Conservation (phyloP, 345 rosid genomes). For the Zanthoxylum bungeanum region DNA sequence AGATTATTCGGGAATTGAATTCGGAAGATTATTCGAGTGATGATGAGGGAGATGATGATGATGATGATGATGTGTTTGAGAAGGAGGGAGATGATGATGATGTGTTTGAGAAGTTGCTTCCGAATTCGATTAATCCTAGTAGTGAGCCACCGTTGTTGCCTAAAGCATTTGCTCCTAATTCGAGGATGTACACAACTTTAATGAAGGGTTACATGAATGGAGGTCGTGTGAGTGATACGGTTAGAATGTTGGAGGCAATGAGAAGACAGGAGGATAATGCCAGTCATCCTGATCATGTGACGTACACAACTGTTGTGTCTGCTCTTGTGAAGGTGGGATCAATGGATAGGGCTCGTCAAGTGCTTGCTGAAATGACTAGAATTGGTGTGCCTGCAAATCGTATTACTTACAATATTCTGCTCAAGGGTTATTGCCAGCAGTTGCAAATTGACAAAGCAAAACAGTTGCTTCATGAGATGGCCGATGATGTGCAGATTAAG, state of each 20-base stretch:
- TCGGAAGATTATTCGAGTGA: slow-evolving; percentile 39
- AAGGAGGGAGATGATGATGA: slow-evolving; percentile 24
- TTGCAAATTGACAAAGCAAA: slow-evolving; percentile 71
- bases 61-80: slow-evolving; percentile 34
- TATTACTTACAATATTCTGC: slow-evolving; percentile 83
- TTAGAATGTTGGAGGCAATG: slow-evolving; percentile 89
- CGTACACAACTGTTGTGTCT: slow-evolving; percentile 89
- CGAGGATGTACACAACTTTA: slow-evolving; percentile 78
- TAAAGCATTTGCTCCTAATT: slow-evolving; percentile 56
- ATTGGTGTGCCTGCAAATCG: slow-evolving; percentile 77
- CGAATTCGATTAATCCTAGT: slow-evolving; percentile 42
- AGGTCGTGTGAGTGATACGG: slow-evolving; percentile 68
- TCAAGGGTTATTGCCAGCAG: slow-evolving; percentile 87
- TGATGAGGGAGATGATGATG: slow-evolving; percentile 37
- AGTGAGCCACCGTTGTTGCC: slow-evolving; percentile 64
- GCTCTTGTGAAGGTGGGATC: slow-evolving; percentile 74
- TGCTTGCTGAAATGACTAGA: slow-evolving; percentile 77
- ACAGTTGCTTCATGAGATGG: slow-evolving; percentile 72
- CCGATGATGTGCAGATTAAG: slow-evolving; percentile 47
- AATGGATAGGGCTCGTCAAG: slow-evolving; percentile 80
- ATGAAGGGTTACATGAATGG: slow-evolving; percentile 97
- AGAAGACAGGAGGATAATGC: slow-evolving; percentile 53
- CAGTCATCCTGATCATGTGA: slow-evolving; percentile 84
- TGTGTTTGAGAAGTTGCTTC: slow-evolving; percentile 67
- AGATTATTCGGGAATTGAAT: slow-evolving; percentile 57